phyloP scores from a whole-genome alignment of 345 rosid species.

The Tarenaya hassleriana region DNA sequence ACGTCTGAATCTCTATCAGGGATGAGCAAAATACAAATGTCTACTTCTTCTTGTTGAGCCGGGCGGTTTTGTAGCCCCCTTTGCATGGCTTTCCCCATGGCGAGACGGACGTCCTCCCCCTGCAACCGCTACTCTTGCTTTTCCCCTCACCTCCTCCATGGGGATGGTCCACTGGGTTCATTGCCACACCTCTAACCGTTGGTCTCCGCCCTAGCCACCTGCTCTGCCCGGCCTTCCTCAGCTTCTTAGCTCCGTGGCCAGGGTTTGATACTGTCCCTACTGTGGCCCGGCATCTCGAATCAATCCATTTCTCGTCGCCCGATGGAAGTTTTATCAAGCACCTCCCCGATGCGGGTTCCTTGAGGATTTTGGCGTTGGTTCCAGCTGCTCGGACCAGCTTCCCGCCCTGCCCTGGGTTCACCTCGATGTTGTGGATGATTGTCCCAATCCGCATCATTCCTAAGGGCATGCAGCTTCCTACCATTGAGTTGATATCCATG shows the following conservation, averaged over 20 bases:
- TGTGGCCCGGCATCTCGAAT: conserved; percentile 66
- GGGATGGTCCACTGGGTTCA: conserved; percentile 91
- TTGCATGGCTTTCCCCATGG: conserved; percentile 96
- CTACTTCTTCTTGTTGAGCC: conserved; percentile 47
- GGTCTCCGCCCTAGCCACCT: conserved; percentile 85
- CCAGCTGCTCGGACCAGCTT: conserved; percentile 84
- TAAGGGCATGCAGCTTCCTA: conserved; percentile 84
- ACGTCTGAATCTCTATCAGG: too few species aligned
- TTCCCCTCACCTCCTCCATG: conserved; percentile 98
- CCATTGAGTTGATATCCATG: conserved; percentile 74
- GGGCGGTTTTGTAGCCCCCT: conserved; percentile 61
- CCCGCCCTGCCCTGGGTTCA: conserved; percentile 81
- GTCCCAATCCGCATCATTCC: conserved; percentile 85
- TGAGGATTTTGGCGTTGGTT: conserved; percentile 76
- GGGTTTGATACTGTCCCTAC: conserved; percentile 67
- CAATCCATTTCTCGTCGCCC: conserved; percentile 53
- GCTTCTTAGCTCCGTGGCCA: conserved; percentile 51
- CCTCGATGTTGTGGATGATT: conserved; percentile 80
- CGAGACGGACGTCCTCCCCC: conserved; percentile 54
- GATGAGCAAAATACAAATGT: too few species aligned
- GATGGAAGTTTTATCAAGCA: conserved; percentile 70
- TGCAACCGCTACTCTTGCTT: conserved; percentile 74
- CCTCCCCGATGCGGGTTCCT: conserved; percentile 49
- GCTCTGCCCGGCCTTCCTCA: conserved; percentile 82
- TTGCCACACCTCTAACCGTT: conserved; percentile 70